Base-by-base conservation (phyloP, 176 grass and related monocot species). In the Ananas comosus region DNA sequence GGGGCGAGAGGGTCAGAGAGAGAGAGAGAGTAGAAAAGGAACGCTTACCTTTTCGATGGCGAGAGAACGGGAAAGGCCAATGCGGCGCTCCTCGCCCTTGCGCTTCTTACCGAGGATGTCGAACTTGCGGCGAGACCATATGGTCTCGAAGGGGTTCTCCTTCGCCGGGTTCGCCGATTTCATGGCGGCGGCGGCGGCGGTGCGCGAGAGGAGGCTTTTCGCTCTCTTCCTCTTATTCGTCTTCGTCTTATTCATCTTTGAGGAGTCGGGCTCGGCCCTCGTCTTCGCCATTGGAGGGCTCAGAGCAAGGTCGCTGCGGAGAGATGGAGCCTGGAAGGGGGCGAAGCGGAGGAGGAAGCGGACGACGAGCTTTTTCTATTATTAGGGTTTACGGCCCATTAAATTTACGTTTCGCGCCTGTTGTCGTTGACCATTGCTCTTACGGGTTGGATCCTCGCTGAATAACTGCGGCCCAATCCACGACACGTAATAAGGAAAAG, bases 111-210 rank as follows among this genome's bases (percentile, higher is more conserved):
- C 86, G 4, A 97, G 82, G 23, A 97, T 64, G 69, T 97, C 93
- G 65, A 97, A 97, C 80, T 97, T 97, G 53, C 89, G 79, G 72
- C 93, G 88, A 6, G 93, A 90, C 94, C 94, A 92, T 25, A 97
- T 97, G 50, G 82, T 82, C 70, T 92, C 94, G 53, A 92, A 92
- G n/a, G 86, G 93, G 74, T 97, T 97, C 81, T 54, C 75, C 70
- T 64, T 67, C 25, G 74, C 71, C 28, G 18, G 63, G 65, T 66
- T 71, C 51, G 79, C 74, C 0, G 53, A 52, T 47, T 78, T 78
- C 68, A 75, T 80, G 13, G 61, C 74, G 1, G 66, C 74, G 4
- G 80, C 67, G 3, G 81, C 85, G 53, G 65, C 83, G 0, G 76
- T 76, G 16, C 82, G 48, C 16, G 78, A 85, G 47, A 80, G 83